Evolutionary conservation across 345 rosid species (phyloP), one percentile per base, ranked within the genome.

Genomic region (Rubroshorea leprosula): DNA sequence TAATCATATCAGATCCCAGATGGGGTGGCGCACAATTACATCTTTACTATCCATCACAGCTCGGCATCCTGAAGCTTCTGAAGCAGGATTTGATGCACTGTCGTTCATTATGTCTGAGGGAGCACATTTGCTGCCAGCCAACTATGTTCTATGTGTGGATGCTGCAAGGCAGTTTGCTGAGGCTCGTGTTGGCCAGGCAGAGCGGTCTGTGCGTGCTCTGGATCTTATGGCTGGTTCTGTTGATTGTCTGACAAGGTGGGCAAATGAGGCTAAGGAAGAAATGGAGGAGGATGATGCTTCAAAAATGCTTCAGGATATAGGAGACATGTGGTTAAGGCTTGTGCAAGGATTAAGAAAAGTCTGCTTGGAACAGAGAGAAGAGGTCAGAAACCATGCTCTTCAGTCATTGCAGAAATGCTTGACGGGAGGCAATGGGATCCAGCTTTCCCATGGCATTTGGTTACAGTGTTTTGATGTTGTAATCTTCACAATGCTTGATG

Each of bases 331-430:
- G 99, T 73, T 93, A 70, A 83, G 95, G 71, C 91, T 93, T 55
- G 96, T 83, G 62, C 99, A 93, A 70, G 97, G 86, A 57, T 57
- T 93, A 66, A 74, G 97, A 77, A 93, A 93, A 87, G 97, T 93
- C 61, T 93, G 99, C 74, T 81, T 93, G 80, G 99, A 89, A 78
- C 99, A 89, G 77, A 83, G 97, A 70, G 97, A 93, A 69, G 99
- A 93, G 49, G 91, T 93, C 27, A 75, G 99, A 72, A 89, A 87
- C 75, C 92, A 85, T 69, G 96, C 99, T 25, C 81, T 93, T 67
- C 71, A 77, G 60, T 85, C 95, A 23, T 69, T 93, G 66, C 96
- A 83, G 61, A 87, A 83, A 76, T 93, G 99, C 74, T 77, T 93
- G 74, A 85, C 81, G 3, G 90, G 81, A 62, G 87, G 82, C 22